Conservation (phyloP, 2,329 filamentous ascomycete genomes). For the Cladosporium phlei region DNA sequence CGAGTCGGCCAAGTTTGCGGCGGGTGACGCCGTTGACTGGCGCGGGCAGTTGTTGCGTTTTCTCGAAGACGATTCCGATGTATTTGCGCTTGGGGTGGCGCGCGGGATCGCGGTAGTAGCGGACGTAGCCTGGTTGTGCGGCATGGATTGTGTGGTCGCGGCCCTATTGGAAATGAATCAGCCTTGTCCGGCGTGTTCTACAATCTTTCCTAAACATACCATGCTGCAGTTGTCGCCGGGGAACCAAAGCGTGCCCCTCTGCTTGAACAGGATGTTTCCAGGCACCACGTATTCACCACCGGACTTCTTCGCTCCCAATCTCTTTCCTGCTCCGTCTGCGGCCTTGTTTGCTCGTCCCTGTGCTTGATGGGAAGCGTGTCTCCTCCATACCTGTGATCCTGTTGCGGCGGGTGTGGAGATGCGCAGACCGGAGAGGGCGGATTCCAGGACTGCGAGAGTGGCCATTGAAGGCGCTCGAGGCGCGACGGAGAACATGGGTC, state of each 20-base stretch:
- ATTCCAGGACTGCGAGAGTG: constrained; percentile 26
- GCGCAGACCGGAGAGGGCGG: constrained; percentile 29
- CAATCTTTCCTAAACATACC: constrained; percentile 24
- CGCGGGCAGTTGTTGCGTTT: constrained; percentile 73
- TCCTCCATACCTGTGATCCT: constrained; percentile 15
- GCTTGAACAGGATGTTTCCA: constrained; percentile 96
- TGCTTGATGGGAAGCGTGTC: constrained; percentile 60
- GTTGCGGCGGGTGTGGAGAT: constrained; percentile 21
- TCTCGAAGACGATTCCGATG: constrained; percentile 88
- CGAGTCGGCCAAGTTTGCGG: constrained; percentile 70
- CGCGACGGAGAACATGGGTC: constrained; percentile 2
- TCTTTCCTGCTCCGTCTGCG: constrained; percentile 71
- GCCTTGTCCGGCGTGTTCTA: background rate
- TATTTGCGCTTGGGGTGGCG: constrained; percentile 83
- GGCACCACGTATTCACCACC: constrained; percentile 91
- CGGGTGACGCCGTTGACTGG: constrained; percentile 67
- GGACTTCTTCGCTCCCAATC: constrained; percentile 88
- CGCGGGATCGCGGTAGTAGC: constrained; percentile 87
- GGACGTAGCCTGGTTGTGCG: constrained; percentile 80
- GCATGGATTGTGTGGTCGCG: constrained; percentile 95
- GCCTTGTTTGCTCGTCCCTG: constrained; percentile 66
- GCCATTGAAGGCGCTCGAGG: constrained; percentile 26
- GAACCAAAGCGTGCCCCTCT: constrained; percentile 90
- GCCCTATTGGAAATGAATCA: constrained; percentile 46
- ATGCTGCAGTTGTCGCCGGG: constrained; percentile 93